phyloP scores from a whole-genome alignment of 768 basidiomycete genomes.

The Boletus eberwhitei region DNA sequence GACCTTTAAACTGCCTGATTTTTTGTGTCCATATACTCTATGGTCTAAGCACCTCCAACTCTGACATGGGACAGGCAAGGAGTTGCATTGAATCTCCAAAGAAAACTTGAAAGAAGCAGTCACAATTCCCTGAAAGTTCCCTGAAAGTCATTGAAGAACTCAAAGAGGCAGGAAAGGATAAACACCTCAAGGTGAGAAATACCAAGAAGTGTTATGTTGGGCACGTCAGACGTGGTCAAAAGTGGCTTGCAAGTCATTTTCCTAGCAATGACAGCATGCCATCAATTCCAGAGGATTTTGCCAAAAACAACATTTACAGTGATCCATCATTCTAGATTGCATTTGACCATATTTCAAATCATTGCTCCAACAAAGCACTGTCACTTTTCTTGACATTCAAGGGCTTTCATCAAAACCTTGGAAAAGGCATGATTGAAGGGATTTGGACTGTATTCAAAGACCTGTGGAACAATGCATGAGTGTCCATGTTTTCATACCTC shows the following conservation, averaged over 20 bases:
- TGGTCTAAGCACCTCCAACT: too few species aligned
- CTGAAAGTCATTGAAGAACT: neutral
- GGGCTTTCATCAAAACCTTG: conserved; percentile 21
- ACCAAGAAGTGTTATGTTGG: neutral
- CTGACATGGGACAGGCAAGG: too few species aligned
- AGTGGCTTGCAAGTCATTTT: neutral
- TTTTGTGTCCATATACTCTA: too few species aligned
- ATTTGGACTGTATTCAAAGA: too few species aligned
- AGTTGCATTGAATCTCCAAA: too few species aligned
- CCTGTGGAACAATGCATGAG: too few species aligned
- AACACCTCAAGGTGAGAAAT: too few species aligned
- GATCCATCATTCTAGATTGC: neutral
- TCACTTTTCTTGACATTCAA: neutral
- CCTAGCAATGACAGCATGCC: neutral
- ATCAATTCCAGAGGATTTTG: neutral
- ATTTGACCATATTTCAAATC: neutral
- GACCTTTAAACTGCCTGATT: too few species aligned
- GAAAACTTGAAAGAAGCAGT: too few species aligned
- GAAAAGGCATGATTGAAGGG: too few species aligned
- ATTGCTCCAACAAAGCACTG: neutral
- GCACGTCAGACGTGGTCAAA: neutral
- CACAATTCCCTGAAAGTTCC: neutral
- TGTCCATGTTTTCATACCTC: too few species aligned
- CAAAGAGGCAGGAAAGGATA: neutral
- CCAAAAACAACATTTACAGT: neutral